Evolutionary conservation across 1,284 basidiomycete genomes (phyloP).

Genomic region (Trichosporon coremiiforme): DNA sequence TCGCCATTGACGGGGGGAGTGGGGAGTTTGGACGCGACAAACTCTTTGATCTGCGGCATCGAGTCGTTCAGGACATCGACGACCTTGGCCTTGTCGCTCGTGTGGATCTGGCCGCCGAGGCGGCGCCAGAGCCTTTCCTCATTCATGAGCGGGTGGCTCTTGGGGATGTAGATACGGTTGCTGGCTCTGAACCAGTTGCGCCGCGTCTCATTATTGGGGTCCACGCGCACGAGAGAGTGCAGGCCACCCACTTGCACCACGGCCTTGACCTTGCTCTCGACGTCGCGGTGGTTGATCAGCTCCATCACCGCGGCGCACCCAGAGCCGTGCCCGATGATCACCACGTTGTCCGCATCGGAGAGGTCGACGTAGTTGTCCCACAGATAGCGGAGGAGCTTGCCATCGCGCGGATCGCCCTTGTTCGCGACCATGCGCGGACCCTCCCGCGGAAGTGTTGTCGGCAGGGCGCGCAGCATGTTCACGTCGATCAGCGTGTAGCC

Average conservation of each 20-base stretch:
- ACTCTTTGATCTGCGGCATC: conserved; percentile 48
- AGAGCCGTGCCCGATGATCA: conserved; percentile 83
- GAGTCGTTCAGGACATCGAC: conserved; percentile 51
- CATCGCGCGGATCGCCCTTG: conserved; percentile 40
- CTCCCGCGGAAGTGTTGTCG: conserved; percentile 45
- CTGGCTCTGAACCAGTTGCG: conserved; percentile 52
- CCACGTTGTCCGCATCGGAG: conserved; percentile 68
- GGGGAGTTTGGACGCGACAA: conserved; percentile 42
- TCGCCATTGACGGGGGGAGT: not conserved
- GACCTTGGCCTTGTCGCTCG: conserved; percentile 47
- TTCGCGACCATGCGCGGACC: conserved; percentile 40
- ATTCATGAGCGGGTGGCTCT: conserved; percentile 45
- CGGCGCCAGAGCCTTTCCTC: conserved; percentile 49
- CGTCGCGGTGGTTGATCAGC: conserved; percentile 68
- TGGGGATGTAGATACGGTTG: conserved; percentile 51
- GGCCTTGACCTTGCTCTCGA: conserved; percentile 67
- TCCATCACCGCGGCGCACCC: conserved; percentile 75
- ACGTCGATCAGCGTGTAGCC: conserved; percentile 80
- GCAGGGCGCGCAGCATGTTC: conserved; percentile 75
- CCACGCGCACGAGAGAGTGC: conserved; percentile 56
- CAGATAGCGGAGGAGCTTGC: conserved; percentile 72
- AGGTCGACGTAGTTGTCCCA: conserved; percentile 94
- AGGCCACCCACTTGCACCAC: conserved; percentile 77
- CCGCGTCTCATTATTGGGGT: conserved; percentile 45
- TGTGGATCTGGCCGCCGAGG: conserved; percentile 51